phyloP scores from a whole-genome alignment of 2,329 filamentous ascomycete genomes.

The Cladosporium austrohemisphaericum region DNA sequence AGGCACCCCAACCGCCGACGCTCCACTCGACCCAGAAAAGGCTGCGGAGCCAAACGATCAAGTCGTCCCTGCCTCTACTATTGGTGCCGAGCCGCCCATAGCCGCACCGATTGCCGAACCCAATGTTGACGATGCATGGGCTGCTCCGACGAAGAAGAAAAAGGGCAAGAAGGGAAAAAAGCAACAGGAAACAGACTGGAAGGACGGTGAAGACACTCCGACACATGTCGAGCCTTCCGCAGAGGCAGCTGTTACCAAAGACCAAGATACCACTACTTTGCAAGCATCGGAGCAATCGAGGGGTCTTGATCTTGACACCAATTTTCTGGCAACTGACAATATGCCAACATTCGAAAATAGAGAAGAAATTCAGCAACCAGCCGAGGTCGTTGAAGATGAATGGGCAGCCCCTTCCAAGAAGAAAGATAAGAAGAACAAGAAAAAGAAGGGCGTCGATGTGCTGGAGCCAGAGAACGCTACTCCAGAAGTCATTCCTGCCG shows the following conservation, averaged over 20 bases:
- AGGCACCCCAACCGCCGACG: neutral
- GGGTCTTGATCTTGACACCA: too few relatives aligned
- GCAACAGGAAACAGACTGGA: slow-evolving; percentile 9
- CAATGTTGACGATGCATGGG: slow-evolving; percentile 19
- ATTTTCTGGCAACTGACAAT: too few relatives aligned
- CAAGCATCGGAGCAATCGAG: neutral
- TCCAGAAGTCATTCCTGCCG: neutral
- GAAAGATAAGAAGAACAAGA: slow-evolving; percentile 15
- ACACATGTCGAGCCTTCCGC: neutral
- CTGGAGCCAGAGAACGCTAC: neutral
- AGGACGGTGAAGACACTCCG: neutral
- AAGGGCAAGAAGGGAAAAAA: slow-evolving; percentile 28
- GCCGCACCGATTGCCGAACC: neutral
- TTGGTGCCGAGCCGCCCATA: neutral
- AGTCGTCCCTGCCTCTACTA: too few relatives aligned
- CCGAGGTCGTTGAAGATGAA: neutral
- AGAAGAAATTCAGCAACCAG: neutral
- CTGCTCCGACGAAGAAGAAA: slow-evolving; percentile 24
- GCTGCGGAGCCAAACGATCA: slow-evolving; percentile 1
- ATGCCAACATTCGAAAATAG: neutral
- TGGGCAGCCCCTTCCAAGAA: slow-evolving; percentile 1
- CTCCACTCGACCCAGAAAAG: neutral
- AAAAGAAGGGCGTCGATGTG: slow-evolving; percentile 20
- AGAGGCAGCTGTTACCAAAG: neutral
- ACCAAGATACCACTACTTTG: too few relatives aligned